Conservation (phyloP, 208 protist genomes). For the Crithidia brevicula region DNA sequence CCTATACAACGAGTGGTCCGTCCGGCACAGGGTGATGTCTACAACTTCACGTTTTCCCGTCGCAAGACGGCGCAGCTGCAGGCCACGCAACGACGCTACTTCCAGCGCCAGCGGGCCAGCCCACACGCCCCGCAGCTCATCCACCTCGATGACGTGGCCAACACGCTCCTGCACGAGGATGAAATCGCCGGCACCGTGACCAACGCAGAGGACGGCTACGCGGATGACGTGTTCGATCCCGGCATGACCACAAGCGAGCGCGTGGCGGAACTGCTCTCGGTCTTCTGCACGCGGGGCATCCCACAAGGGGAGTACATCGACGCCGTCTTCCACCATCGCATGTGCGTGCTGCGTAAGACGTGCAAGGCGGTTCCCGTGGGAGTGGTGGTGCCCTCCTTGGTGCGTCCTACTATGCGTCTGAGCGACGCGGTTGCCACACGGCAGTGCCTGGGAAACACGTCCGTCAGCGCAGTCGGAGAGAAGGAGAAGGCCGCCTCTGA, state of each 20-base stretch:
- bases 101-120: conserved; percentile 15
- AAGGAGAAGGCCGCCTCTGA: too few relatives aligned
- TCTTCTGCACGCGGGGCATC: conserved; percentile 23
- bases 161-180: conserved; percentile 5
- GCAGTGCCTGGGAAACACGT: too few relatives aligned
- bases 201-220: neutral
- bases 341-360: conserved; percentile 23
- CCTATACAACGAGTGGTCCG: too few relatives aligned
- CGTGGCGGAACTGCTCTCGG: conserved; percentile 1
- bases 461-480: too few relatives aligned
- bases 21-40: conserved; percentile 19
- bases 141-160: neutral
- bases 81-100: conserved; percentile 9
- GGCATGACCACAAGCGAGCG: neutral
- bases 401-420: conserved; percentile 5
- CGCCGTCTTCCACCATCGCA: conserved; percentile 23
- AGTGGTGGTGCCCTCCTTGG: conserved; percentile 25
- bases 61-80: conserved; percentile 7
- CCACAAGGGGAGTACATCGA: conserved; percentile 25
- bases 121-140: conserved; percentile 23
- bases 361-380: conserved; percentile 9
- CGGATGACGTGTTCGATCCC: neutral
- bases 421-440: neutral
- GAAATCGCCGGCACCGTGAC: neutral
- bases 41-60: conserved; percentile 15